A percentile compares a stretch with the other conserved stretches of the same genome.
These are phyloP conservation scores for Echinochloa phyllopogon DNA, from an alignment of 176 grass and related monocot genomes.

Conservation along the genomic window DNA sequence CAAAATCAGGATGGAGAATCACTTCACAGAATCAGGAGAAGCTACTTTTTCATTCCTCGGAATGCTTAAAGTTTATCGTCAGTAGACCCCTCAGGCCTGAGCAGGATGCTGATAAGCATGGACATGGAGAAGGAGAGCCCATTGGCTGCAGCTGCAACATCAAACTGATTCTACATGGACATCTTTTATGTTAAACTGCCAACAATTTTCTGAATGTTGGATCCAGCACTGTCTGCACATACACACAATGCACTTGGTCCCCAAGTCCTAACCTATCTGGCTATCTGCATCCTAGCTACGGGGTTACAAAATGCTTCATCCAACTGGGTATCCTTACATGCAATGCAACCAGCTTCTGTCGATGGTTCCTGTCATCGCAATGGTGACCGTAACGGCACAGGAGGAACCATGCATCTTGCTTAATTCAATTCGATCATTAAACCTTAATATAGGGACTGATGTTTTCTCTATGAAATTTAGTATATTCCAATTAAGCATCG, in stretches of 20 bases:
- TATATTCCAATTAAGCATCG: background rate
- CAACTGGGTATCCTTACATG: constrained; percentile 1
- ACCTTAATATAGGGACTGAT: background rate
- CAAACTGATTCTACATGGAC: background rate
- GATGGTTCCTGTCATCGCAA: background rate
- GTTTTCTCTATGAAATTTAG: background rate
- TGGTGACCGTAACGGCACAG: background rate
- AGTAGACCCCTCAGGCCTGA: constrained; percentile 37
- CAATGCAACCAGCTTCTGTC: background rate
- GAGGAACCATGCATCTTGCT: background rate
- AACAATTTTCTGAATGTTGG: constrained; percentile 49
- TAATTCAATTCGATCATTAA: constrained; percentile 5
- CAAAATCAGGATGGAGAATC: too few species aligned
- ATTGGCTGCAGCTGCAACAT: constrained; percentile 35
- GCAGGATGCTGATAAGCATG: constrained; percentile 62
- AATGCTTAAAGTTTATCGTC: constrained; percentile 57
- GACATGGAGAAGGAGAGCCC: constrained; percentile 5
- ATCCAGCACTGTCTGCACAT: constrained; percentile 48
- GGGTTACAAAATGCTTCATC: constrained; percentile 22
- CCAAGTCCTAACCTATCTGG: constrained; percentile 23
- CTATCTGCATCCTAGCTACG: constrained; percentile 25
- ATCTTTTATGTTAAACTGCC: constrained; percentile 37
- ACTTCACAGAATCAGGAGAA: too few species aligned
- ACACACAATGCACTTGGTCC: constrained; percentile 43
- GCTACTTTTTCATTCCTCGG: too few species aligned